Evolutionary conservation across 306 rosid genomes (phyloP).

Genomic region (Astragalus glycyphyllos): DNA sequence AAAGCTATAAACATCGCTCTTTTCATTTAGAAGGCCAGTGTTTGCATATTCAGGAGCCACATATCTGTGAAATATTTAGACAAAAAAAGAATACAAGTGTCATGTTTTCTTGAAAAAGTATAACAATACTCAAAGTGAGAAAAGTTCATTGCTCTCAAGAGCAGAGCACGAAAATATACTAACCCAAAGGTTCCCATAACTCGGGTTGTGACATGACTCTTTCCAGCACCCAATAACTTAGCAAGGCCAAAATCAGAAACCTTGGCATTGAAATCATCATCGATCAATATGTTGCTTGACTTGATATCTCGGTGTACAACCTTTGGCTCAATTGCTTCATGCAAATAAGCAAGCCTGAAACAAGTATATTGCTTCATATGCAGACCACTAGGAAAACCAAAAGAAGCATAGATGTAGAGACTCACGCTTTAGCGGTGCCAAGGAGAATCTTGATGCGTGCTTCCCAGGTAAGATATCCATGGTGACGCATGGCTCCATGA

Average conservation of each 20-base stretch:
- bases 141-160: slow-evolving; percentile 14
- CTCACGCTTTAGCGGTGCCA: slow-evolving; percentile 98
- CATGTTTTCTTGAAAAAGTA: neutral
- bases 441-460: slow-evolving; percentile 89
- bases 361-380: slow-evolving; percentile 42
- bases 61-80: slow-evolving; percentile 56
- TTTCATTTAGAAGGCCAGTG: slow-evolving; percentile 87
- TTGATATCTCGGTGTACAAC: slow-evolving; percentile 92
- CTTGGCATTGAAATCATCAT: slow-evolving; percentile 89
- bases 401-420: slow-evolving; percentile 34
- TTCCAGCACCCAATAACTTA: slow-evolving; percentile 89
- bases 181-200: slow-evolving; percentile 99
- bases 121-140: slow-evolving; percentile 29
- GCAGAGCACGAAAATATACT: slow-evolving; percentile 41
- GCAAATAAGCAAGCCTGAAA: slow-evolving; percentile 87
- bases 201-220: slow-evolving; percentile 90
- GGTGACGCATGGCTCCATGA: slow-evolving; percentile 95
- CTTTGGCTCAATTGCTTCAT: slow-evolving; percentile 95
- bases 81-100: slow-evolving; percentile 19
- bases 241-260: slow-evolving; percentile 97
- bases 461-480: slow-evolving; percentile 97
- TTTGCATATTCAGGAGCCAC: slow-evolving; percentile 98
- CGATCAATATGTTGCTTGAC: slow-evolving; percentile 92
- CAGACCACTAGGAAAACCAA: slow-evolving; percentile 31
- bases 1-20: slow-evolving; percentile 93